Conservation (phyloP, 2,329 filamentous ascomycete species). For the Reticulascus tulasneorum region DNA sequence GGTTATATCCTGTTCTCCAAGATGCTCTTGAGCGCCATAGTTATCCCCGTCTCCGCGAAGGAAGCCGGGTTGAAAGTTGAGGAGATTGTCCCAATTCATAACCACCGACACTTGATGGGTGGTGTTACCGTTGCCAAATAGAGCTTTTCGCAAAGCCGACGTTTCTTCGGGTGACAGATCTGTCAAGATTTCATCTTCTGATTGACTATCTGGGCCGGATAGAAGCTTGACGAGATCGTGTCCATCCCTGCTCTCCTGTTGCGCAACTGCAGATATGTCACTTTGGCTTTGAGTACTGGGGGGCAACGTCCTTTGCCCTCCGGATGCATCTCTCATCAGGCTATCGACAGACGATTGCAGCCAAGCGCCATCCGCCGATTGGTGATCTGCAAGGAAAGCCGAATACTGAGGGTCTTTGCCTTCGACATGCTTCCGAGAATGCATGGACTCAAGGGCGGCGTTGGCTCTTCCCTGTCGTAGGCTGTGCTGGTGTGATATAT, state of each 20-base stretch:
- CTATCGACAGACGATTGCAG: no score
- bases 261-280: conserved; percentile 3
- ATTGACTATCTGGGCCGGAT: conserved; percentile 2
- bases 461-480: no score
- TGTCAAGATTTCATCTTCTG: conserved; percentile 14
- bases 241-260: conserved; percentile 13
- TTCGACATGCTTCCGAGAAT: no score
- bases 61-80: conserved; percentile 49
- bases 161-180: conserved; percentile 14
- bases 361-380: no score
- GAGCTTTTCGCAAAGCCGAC: conserved; percentile 16
- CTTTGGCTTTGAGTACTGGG: no score
- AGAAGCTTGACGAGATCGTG: conserved; percentile 13
- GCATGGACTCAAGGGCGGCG: no score
- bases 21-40: conserved; percentile 16
- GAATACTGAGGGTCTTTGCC: no score
- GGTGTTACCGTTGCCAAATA: conserved; percentile 18
- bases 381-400: no score
- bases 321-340: no score
- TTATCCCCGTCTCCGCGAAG: conserved; percentile 18
- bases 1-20: conserved; percentile 34
- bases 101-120: background rate
- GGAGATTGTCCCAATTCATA: conserved; percentile 38
- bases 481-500: no score
- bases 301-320: no score